Base-by-base conservation (phyloP, 495 filamentous ascomycete species). In the Xylaria telfairii region DNA sequence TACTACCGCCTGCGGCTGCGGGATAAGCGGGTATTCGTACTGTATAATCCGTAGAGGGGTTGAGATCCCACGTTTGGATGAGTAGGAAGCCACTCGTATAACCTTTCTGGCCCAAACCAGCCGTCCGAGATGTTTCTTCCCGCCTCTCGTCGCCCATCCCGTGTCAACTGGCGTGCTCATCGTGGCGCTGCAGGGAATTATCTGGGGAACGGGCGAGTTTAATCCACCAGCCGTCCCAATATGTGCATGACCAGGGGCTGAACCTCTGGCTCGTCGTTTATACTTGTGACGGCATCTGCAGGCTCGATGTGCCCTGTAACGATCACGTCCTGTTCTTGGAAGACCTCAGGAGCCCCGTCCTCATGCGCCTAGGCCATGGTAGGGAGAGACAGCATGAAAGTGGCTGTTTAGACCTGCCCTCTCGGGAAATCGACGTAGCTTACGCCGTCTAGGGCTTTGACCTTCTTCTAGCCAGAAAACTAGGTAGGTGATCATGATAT, bases 1-100 rank as follows among this genome's bases (percentile, higher is more conserved):
- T 66, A 66, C 64, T 54, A 66, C 64, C 34, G 8, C 42, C 64
- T 53, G n/a, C 32, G 47, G 64, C 64, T 53, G n/a, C 32, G 47
- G 64, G 28, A 26, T 39, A 49, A 17, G 34, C 32, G 64, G 47
- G 47, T 54, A 54, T 66, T 54, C 7, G 37, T 62, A 42, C 34
- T 66, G 64, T 54, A 54, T n/a, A n/a, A n/a, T n/a, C 56, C 34
- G 56, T 39, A 17, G 34, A 54, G 21, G 34, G 21, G 32, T 15
- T 19, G 32, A 66, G n/a, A 54, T 49, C 17, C 42, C 42, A 44
- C 46, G 60, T n/a, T 63, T 46, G 26, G 24, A 46, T 44, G 9
- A 65, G 62, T n/a, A 26, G 24, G 21, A 64, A 46, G 21, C 28
- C 39, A 46, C 41, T 47, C 59, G 61, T 64, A 32, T n/a, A 64